Evolutionary conservation across 768 basidiomycete species (phyloP).

Genomic region (Tulasnella sp.): DNA sequence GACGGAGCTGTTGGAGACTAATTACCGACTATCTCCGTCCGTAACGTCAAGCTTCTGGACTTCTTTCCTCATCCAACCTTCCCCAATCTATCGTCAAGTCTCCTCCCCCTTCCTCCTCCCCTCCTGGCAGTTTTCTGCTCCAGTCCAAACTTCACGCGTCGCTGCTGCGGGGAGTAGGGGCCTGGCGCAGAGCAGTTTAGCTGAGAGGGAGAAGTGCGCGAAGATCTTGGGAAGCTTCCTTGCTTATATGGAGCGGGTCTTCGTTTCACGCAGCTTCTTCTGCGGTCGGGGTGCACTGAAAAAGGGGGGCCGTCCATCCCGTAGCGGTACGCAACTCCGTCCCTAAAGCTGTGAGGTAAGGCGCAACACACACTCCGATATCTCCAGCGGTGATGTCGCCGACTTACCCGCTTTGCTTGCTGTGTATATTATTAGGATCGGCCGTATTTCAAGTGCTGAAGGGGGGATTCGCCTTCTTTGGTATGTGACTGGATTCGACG

Average conservation of each 20-base stretch:
- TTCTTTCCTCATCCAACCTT: constrained; percentile 1
- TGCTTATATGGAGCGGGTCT: constrained; percentile 57
- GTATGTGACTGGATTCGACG: background rate
- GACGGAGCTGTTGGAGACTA: background rate
- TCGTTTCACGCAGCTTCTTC: background rate
- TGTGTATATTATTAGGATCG: constrained; percentile 72
- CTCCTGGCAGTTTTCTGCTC: background rate
- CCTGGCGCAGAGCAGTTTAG: constrained; percentile 83
- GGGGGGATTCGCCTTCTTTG: constrained; percentile 39
- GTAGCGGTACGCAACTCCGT: constrained; percentile 91
- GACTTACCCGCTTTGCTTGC: background rate
- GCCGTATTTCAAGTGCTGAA: constrained; percentile 90
- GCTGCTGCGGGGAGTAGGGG: constrained; percentile 75
- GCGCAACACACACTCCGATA: background rate
- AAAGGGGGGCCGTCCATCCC: constrained; percentile 23
- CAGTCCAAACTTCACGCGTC: constrained; percentile 53
- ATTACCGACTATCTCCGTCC: constrained; percentile 12
- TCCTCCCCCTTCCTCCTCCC: background rate
- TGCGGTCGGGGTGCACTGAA: constrained; percentile 17
- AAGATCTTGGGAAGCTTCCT: constrained; percentile 89
- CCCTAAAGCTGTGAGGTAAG: constrained; percentile 91
- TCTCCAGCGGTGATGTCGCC: background rate
- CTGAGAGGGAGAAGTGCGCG: constrained; percentile 88
- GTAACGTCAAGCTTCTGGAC: constrained; percentile 7
- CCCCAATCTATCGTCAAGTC: background rate